Base-by-base conservation (phyloP, 139 green algal species). In the Auxenochlorella protothecoides region DNA sequence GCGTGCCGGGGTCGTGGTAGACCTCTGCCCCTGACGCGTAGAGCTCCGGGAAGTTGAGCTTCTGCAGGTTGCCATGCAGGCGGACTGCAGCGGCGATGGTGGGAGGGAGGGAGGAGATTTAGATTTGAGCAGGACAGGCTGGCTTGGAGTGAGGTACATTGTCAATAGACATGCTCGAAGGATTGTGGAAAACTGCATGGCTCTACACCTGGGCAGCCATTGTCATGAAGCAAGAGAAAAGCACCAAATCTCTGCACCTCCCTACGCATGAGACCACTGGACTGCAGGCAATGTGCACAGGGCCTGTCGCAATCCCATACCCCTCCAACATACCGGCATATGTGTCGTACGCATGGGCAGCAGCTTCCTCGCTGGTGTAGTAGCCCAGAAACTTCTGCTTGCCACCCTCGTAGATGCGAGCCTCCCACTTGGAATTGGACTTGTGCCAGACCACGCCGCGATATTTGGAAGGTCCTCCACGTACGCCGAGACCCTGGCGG, bases 371-470 rank as follows among this genome's bases (percentile, higher is more conserved):
- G 6, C n/a, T 55, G 6, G 44, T 57, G 65, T 66, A 80, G 66
- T 80, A 83, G 14, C 78, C 78, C 68, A 83, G 55, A 16, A 75
- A 78, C 5, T 56, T 61, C 70, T 77, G 70, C 62, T 68, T 75
- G 27, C 67, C 74, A 7, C 11, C 27, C 60, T 80, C 74, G 44
- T 72, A 75, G 53, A 83, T 75, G 14, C 70, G 65, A 2, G 78
- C 74, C 73, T 80, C 70, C 78, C 78, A 83, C 66, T 78, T 80
- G 60, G 15, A 64, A 56, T 77, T 78, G 54, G 44, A 65, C 56
- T 78, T 78, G 67, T 83, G 74, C 78, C 78, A 83, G 8, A 78
- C 70, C 27, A 83, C 78, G 70, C 74, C 71, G 12, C 73, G 63
- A 72, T 72, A 81, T 55, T 56, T 55, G 55, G 73, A 76, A 53